Evolutionary conservation across 2,329 filamentous ascomycete species (phyloP).

Genomic region (Trichoderma pleuroti): DNA sequence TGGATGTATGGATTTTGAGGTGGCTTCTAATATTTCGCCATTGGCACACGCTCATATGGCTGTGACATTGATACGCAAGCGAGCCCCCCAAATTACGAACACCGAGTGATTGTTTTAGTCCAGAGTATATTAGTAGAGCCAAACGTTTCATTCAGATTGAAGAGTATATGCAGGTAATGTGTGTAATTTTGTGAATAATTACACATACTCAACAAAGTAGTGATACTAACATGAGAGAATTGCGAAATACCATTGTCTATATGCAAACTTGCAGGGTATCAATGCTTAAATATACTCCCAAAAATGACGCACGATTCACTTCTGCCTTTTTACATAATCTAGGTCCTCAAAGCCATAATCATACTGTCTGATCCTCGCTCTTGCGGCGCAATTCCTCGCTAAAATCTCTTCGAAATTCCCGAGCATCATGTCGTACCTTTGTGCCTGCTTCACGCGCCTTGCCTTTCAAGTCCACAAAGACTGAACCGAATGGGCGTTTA

Average conservation of each 20-base stretch:
- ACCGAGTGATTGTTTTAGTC: too few species aligned
- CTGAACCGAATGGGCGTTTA: background rate
- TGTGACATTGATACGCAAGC: too few species aligned
- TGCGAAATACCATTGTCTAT: background rate
- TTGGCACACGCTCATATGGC: too few species aligned
- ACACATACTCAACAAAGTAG: too few species aligned
- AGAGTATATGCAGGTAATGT: too few species aligned
- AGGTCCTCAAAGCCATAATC: background rate
- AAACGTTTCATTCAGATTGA: too few species aligned
- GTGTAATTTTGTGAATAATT: too few species aligned
- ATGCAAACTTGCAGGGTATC: background rate
- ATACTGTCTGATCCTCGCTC: background rate
- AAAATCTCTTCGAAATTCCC: constrained; percentile 3
- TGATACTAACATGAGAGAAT: too few species aligned
- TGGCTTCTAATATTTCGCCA: too few species aligned
- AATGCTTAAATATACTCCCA: background rate
- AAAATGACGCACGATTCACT: background rate
- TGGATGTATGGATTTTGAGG: too few species aligned
- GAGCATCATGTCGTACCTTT: background rate
- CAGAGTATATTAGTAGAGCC: too few species aligned
- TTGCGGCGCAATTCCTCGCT: constrained; percentile 1
- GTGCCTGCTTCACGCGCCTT: constrained; percentile 3
- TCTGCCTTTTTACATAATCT: background rate
- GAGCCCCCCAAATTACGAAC: too few species aligned
- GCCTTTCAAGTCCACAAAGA: background rate